phyloP scores from a whole-genome alignment of 1,284 basidiomycete species.

The Irpex sp. region DNA sequence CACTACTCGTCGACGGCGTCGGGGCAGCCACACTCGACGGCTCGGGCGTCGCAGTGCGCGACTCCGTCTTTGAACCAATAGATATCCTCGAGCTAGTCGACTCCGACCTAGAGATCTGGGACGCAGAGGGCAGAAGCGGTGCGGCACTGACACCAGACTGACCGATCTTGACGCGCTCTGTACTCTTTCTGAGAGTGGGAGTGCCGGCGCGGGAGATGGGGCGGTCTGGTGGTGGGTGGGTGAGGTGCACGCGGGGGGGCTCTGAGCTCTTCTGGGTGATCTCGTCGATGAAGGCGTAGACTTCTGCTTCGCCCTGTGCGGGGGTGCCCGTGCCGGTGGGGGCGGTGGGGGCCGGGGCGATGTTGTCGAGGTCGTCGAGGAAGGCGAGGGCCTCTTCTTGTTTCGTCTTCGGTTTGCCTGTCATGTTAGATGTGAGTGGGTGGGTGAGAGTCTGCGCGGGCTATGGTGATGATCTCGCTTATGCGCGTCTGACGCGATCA shows the following conservation, averaged over 20 bases:
- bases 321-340: slow-evolving; percentile 19
- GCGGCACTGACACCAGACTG: slow-evolving; percentile 26
- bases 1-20: slow-evolving; percentile 18
- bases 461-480: neutral
- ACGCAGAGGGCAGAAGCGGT: slow-evolving; percentile 26
- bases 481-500: neutral
- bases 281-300: slow-evolving; percentile 90
- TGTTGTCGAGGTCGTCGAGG: slow-evolving; percentile 84
- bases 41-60: slow-evolving; percentile 18
- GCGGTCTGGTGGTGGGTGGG: slow-evolving; percentile 42
- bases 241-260: slow-evolving; percentile 53
- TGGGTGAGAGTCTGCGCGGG: neutral
- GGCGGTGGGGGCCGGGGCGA: slow-evolving; percentile 37
- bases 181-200: slow-evolving; percentile 69
- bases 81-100: slow-evolving; percentile 21
- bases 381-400: slow-evolving; percentile 86
- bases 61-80: slow-evolving; percentile 18
- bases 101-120: slow-evolving; percentile 33
- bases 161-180: slow-evolving; percentile 68
- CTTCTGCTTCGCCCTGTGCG: slow-evolving; percentile 66
- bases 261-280: slow-evolving; percentile 86
- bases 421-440: slow-evolving; percentile 16
- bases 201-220: slow-evolving; percentile 64
- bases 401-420: slow-evolving; percentile 69
- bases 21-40: slow-evolving; percentile 11